Conservation (phyloP, 768 basidiomycete genomes). For the Pleurotus giganteus region DNA sequence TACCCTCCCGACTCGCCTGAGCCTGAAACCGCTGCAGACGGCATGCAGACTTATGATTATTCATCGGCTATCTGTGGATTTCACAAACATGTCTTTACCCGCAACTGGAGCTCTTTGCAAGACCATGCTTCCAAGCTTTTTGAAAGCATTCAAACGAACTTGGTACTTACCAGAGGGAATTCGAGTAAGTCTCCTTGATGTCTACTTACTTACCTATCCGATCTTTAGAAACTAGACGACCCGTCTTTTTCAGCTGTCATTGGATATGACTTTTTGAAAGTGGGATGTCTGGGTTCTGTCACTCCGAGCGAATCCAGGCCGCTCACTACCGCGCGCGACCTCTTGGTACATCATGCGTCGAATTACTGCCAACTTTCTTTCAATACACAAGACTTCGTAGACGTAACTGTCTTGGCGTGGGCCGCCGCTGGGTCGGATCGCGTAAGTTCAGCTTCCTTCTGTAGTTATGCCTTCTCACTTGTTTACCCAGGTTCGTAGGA, state of each 20-base stretch:
- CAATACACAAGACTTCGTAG: neutral
- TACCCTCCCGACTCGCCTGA: neutral
- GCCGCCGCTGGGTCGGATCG: neutral
- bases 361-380: neutral
- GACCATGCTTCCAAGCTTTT: neutral
- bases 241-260: neutral
- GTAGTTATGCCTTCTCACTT: neutral
- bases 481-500: slow-evolving; percentile 15
- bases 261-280: neutral
- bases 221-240: neutral
- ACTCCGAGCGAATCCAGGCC: neutral
- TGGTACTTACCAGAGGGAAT: neutral
- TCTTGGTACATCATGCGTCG: neutral
- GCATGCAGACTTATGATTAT: slow-evolving; percentile 3
- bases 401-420: neutral
- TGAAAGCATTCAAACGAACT: neutral
- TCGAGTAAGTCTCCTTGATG: neutral
- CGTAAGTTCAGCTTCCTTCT: neutral
- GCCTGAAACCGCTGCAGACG: neutral
- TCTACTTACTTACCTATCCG: neutral
- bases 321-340: neutral
- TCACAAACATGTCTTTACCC: neutral
- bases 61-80: neutral
- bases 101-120: neutral
- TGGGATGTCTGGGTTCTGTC: neutral